These are phyloP conservation scores for Xerophyta viscosa DNA, from an alignment of 106 monocot species.

Conservation along the genomic window DNA sequence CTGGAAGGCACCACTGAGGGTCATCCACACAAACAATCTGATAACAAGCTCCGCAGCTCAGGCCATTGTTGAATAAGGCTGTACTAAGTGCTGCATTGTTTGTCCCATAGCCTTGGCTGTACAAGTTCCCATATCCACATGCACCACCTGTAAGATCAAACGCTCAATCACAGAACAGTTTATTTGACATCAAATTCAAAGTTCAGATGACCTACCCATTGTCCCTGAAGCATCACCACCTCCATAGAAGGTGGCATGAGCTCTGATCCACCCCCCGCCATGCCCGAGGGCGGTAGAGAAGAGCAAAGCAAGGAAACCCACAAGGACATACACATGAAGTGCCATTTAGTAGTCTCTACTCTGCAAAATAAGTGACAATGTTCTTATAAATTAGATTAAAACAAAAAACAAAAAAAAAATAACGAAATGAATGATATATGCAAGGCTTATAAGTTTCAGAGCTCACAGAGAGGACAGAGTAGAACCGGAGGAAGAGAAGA, in stretches of 20 bases:
- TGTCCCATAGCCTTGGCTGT: conserved; percentile 63
- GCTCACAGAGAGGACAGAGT: too few relatives aligned
- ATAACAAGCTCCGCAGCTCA: conserved; percentile 62
- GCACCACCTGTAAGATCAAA: conserved; percentile 30
- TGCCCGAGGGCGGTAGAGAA: conserved; percentile 22
- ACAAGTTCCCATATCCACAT: conserved; percentile 60
- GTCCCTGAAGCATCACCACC: conserved; percentile 79
- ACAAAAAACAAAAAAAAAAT: neutral
- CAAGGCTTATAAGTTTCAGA: too few relatives aligned
- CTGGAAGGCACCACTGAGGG: conserved; percentile 32
- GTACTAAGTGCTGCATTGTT: conserved; percentile 62
- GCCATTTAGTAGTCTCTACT: conserved; percentile 6
- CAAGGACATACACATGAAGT: conserved; percentile 7
- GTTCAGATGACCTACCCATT: conserved; percentile 38
- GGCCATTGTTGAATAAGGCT: conserved; percentile 49
- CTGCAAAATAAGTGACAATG: too few relatives aligned
- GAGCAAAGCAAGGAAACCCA: conserved; percentile 8
- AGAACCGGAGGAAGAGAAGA: neutral
- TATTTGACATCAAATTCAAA: neutral
- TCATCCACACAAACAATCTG: conserved; percentile 34
- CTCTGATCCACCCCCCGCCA: conserved; percentile 40
- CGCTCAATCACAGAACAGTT: neutral
- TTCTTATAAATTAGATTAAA: too few relatives aligned
- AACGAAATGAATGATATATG: too few relatives aligned
- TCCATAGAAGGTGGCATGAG: conserved; percentile 81